Percentiles rank a stretch among this genome's conserved stretches.
phyloP scores from a whole-genome alignment of 352 stramenopile genomes.

The Globisporangium nodosum region DNA sequence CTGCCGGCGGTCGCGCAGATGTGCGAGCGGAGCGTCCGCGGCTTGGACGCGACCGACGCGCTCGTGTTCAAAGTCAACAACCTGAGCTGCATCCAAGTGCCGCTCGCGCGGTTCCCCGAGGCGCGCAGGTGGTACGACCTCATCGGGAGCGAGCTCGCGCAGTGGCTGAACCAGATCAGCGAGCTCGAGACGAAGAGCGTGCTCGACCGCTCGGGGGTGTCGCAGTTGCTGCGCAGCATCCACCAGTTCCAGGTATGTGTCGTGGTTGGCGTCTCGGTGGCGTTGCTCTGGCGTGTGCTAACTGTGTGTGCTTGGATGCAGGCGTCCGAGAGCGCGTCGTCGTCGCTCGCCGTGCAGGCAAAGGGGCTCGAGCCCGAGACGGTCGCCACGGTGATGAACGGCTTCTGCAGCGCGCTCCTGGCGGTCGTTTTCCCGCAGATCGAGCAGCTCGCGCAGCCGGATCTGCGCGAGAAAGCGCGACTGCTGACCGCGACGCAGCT shows the following conservation, averaged over 20 bases:
- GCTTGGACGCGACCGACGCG: conserved; percentile 36
- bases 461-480: conserved; percentile 37
- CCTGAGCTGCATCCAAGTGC: conserved; percentile 52
- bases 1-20: conserved; percentile 44
- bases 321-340: not conserved
- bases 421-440: conserved; percentile 45
- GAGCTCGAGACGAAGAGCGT: conserved; percentile 37
- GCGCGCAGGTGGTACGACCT: conserved; percentile 28
- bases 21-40: conserved; percentile 37
- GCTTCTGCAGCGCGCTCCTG: conserved; percentile 43
- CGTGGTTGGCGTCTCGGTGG: not conserved
- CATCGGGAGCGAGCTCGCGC: conserved; percentile 28
- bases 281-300: too few relatives aligned
- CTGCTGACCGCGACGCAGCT: conserved; percentile 29
- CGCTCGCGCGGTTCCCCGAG: conserved; percentile 37
- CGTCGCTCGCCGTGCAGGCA: not conserved
- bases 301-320: not conserved
- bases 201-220: conserved; percentile 38
- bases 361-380: conserved; percentile 37
- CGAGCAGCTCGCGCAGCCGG: conserved; percentile 45
- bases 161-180: conserved; percentile 36
- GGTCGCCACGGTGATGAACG: conserved; percentile 46
- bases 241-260: conserved; percentile 24
- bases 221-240: conserved; percentile 33
- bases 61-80: conserved; percentile 73